Percentiles rank a stretch among this genome's conserved stretches.
Evolutionary conservation across 2,329 filamentous ascomycete species (phyloP).

Genomic region (Aspergillus tanneri): DNA sequence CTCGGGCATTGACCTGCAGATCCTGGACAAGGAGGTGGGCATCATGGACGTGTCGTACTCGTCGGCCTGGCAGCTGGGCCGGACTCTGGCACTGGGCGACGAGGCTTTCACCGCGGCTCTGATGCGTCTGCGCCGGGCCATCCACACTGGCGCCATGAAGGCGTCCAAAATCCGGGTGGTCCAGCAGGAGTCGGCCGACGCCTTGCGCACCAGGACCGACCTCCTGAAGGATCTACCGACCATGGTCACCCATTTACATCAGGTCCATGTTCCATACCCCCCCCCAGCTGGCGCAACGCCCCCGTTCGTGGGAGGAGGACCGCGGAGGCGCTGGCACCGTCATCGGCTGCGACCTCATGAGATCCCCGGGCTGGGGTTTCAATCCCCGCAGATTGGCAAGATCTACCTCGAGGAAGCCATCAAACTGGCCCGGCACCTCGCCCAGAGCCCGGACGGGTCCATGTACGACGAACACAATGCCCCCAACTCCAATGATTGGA

Average conservation of each 20-base stretch:
- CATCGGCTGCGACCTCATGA: background rate
- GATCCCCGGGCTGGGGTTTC: background rate
- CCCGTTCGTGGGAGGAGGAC: background rate
- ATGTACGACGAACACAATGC: conserved; percentile 36
- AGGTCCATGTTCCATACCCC: background rate
- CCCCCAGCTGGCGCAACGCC: background rate
- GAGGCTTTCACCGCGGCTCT: conserved; percentile 33
- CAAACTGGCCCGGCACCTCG: background rate
- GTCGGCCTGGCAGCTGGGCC: conserved; percentile 47
- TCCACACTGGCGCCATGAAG: conserved; percentile 14
- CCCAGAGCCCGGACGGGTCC: background rate
- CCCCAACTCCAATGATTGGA: conserved; percentile 38
- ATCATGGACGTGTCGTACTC: conserved; percentile 50
- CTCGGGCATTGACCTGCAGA: conserved; percentile 38
- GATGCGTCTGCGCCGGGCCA: conserved; percentile 21
- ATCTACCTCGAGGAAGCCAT: background rate
- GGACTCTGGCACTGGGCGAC: conserved; percentile 41
- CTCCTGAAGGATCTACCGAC: background rate
- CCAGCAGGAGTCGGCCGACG: background rate
- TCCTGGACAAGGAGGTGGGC: conserved; percentile 40
- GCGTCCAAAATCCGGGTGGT: too few species aligned
- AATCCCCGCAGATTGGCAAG: background rate
- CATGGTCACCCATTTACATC: background rate
- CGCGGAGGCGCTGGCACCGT: background rate
- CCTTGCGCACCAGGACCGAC: background rate